These are phyloP conservation scores for Macrophomina phaseolina DNA, from an alignment of 2,329 filamentous ascomycete species.

Conservation along the genomic window DNA sequence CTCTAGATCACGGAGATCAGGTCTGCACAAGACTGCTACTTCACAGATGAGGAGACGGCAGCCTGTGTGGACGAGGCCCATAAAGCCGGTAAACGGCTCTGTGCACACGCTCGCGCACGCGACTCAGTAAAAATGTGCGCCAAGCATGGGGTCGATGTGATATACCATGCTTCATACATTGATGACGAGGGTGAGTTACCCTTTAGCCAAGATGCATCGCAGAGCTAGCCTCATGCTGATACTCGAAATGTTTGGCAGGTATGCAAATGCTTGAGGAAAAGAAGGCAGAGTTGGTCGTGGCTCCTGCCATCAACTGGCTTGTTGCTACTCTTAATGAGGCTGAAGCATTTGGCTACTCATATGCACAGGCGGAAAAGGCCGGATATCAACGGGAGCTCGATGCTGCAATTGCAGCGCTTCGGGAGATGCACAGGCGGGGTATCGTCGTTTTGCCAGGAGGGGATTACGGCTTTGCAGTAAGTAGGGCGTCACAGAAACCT, in stretches of 20 bases:
- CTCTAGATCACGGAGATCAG: conserved; percentile 35
- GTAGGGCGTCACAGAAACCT: not conserved
- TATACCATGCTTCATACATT: conserved; percentile 55
- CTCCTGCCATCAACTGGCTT: conserved; percentile 49
- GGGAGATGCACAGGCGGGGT: conserved; percentile 54
- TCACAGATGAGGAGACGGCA: conserved; percentile 53
- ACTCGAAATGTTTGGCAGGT: not conserved
- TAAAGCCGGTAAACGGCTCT: conserved; percentile 46
- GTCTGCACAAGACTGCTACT: conserved; percentile 54
- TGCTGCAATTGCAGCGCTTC: conserved; percentile 45
- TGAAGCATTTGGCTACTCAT: conserved; percentile 50
- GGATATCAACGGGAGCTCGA: conserved; percentile 54
- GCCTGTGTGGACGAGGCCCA: conserved; percentile 58
- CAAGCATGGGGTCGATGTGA: conserved; percentile 53
- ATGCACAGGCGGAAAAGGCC: conserved; percentile 50
- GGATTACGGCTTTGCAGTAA: conserved; percentile 11
- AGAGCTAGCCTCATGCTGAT: not conserved
- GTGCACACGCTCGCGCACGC: conserved; percentile 53
- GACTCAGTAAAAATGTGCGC: conserved; percentile 54
- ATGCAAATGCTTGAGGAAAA: conserved; percentile 41
- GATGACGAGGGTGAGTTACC: conserved; percentile 45
- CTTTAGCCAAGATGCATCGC: not conserved
- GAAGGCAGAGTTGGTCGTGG: conserved; percentile 48
- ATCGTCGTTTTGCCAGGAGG: conserved; percentile 54
- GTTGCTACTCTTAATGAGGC: conserved; percentile 47